A percentile compares a stretch with the other conserved stretches of the same genome.
Conservation (phyloP, 176 grass and related monocot species). For the Aegilops umbellulata region DNA sequence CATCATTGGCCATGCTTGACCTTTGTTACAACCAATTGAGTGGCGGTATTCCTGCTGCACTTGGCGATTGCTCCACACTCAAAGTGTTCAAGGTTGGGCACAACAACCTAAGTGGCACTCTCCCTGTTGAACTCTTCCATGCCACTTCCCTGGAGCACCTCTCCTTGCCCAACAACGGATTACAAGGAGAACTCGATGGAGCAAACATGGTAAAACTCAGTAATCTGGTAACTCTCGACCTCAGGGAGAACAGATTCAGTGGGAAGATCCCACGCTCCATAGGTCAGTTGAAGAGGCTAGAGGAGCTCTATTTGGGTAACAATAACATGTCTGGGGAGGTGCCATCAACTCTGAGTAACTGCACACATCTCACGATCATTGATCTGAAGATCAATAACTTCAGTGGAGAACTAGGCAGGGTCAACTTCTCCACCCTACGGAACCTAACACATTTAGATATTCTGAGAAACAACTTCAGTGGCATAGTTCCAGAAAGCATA, state of each 20-base stretch:
- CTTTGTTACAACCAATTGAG: constrained; percentile 21
- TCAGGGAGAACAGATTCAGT: not conserved
- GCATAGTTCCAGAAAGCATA: not conserved
- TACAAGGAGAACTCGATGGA: not conserved
- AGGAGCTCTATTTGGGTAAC: not conserved
- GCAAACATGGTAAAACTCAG: not conserved
- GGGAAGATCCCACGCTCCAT: not conserved
- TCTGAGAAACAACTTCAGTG: not conserved
- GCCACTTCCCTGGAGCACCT: not conserved
- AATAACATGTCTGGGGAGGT: not conserved
- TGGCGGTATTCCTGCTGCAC: not conserved
- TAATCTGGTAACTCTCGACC: not conserved
- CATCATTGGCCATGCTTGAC: not conserved
- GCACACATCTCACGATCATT: not conserved
- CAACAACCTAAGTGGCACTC: not conserved
- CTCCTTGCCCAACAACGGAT: not conserved
- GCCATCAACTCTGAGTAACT: not conserved
- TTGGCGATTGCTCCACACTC: not conserved
- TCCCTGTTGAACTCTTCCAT: constrained; percentile 16
- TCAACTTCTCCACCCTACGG: not conserved
- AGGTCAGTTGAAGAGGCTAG: not conserved
- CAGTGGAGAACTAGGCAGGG: not conserved
- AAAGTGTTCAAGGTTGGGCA: not conserved
- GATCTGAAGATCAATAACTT: not conserved
- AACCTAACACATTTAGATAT: not conserved